Conservation (phyloP, 2,329 filamentous ascomycete species). For the Trichoderma sp. region DNA sequence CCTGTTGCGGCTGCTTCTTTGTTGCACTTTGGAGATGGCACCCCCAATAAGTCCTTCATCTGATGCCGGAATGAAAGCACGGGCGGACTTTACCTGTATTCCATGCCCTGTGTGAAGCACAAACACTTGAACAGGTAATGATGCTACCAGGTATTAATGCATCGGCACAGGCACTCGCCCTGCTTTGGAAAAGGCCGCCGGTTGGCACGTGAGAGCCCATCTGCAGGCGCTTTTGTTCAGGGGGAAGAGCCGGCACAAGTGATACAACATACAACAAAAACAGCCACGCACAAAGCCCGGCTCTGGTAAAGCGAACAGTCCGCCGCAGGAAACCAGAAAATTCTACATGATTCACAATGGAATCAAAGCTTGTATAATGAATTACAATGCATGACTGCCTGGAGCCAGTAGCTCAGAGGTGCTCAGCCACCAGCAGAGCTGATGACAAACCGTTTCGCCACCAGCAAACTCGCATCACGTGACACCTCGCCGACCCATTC, state of each 20-base stretch:
- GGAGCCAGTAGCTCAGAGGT: background rate
- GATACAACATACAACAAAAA: background rate
- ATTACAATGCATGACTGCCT: background rate
- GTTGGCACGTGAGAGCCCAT: background rate
- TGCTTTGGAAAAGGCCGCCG: background rate
- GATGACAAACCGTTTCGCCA: slow-evolving; percentile 15
- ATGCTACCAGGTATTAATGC: background rate
- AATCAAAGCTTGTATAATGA: background rate
- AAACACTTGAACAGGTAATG: background rate
- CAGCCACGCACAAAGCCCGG: background rate
- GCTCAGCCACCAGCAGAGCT: background rate
- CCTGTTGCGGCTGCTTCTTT: background rate
- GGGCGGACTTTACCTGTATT: background rate
- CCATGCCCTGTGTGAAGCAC: background rate
- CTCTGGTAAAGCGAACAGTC: background rate
- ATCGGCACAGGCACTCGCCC: background rate
- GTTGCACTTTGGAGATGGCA: background rate
- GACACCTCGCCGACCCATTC: slow-evolving; percentile 29
- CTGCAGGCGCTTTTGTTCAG: background rate
- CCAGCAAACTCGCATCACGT: slow-evolving; percentile 26
- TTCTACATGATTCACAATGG: background rate
- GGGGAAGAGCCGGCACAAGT: background rate
- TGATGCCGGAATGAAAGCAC: background rate
- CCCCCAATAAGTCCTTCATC: background rate
- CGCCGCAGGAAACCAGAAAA: background rate